These are phyloP conservation scores for Beauveria sp. DNA, from an alignment of 2,329 filamentous ascomycete species.

Conservation along the genomic window DNA sequence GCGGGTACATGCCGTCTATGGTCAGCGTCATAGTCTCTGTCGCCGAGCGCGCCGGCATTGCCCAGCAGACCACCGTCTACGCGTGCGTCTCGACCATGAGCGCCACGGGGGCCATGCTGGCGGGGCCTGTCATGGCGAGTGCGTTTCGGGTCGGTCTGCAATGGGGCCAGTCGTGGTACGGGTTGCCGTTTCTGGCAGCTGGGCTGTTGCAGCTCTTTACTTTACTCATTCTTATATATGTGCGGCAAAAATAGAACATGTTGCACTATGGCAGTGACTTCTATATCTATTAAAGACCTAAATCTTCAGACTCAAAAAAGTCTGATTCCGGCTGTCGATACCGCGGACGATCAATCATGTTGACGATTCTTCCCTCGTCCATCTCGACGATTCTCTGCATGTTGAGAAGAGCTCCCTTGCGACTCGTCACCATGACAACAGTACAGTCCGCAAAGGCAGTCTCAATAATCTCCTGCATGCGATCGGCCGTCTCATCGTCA, in stretches of 20 bases:
- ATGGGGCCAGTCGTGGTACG: slow-evolving; percentile 11
- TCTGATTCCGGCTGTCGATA: no score
- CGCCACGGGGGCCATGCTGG: not conserved
- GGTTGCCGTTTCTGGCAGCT: slow-evolving; percentile 4
- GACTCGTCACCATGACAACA: slow-evolving; percentile 13
- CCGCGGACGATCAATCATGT: slow-evolving; percentile 2
- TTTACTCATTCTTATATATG: not conserved
- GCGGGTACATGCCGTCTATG: not conserved
- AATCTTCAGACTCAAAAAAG: not conserved
- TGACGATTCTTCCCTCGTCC: not conserved
- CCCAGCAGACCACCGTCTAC: slow-evolving; percentile 3
- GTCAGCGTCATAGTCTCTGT: slow-evolving; percentile 3
- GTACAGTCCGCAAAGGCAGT: slow-evolving; percentile 13
- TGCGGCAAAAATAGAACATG: not conserved
- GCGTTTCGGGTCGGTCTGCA: slow-evolving; percentile 1
- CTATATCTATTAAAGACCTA: not conserved
- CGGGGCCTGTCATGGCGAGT: slow-evolving; percentile 3
- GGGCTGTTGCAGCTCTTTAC: slow-evolving; percentile 3
- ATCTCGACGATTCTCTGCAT: slow-evolving; percentile 4
- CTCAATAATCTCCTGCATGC: slow-evolving; percentile 12
- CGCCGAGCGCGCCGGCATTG: not conserved
- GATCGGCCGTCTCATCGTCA: slow-evolving; percentile 13
- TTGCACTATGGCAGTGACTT: no score
- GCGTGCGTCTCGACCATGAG: not conserved
- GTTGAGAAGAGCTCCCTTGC: slow-evolving; percentile 5